A percentile compares a stretch with the other conserved stretches of the same genome.
Conservation (phyloP, 1,284 basidiomycete species). For the Trametes sp. region DNA sequence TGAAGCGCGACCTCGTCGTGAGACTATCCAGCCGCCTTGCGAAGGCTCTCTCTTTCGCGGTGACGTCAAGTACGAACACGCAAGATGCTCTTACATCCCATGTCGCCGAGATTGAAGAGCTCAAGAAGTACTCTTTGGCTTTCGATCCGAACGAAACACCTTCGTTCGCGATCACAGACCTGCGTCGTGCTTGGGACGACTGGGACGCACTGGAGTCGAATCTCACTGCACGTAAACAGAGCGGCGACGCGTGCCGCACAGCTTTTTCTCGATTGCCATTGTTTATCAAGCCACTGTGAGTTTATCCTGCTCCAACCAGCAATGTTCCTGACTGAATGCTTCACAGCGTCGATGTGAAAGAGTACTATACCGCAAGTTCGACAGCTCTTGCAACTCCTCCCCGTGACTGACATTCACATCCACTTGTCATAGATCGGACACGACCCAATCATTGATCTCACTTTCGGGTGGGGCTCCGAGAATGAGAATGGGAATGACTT, state of each 20-base stretch:
- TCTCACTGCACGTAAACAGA: background rate
- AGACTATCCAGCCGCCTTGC: slow-evolving; percentile 23
- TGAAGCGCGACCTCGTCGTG: background rate
- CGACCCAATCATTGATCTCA: slow-evolving; percentile 27
- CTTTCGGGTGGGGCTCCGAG: slow-evolving; percentile 25
- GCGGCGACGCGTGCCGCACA: background rate
- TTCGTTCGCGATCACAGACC: background rate
- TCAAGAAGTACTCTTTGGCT: background rate
- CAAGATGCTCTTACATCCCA: background rate
- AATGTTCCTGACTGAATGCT: background rate
- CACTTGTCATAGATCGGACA: slow-evolving; percentile 19
- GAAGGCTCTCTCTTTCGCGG: slow-evolving; percentile 18
- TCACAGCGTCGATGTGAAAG: slow-evolving; percentile 3
- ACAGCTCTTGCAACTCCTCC: background rate
- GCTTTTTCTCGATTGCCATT: background rate
- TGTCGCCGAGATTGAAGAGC: background rate
- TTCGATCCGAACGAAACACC: background rate
- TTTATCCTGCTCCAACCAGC: background rate
- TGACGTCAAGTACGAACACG: background rate
- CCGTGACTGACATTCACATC: background rate
- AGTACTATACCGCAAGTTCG: slow-evolving; percentile 14
- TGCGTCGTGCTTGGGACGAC: background rate
- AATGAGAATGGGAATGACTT: background rate
- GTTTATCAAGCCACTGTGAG: slow-evolving; percentile 9
- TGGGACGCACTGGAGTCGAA: background rate